Percentiles rank a stretch among this genome's conserved stretches.
Evolutionary conservation across 2,329 filamentous ascomycete genomes (phyloP).

Genomic region (Clonostachys rhizophaga): DNA sequence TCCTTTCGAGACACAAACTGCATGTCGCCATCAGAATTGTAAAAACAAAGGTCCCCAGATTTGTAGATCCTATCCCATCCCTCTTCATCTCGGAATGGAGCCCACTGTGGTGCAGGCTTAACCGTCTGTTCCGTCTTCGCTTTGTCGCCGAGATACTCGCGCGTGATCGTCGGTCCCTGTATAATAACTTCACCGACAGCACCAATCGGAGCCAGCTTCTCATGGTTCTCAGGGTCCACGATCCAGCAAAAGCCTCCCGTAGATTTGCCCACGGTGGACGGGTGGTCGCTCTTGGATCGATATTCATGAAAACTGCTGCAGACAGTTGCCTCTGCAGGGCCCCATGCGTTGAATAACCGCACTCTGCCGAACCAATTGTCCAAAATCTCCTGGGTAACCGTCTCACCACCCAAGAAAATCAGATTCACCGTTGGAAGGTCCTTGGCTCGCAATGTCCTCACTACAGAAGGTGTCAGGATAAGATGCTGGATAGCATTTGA

Average conservation of each 20-base stretch:
- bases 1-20: conserved; percentile 2
- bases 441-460: neutral
- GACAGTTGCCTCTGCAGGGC: conserved; percentile 5
- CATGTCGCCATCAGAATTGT: conserved; percentile 1
- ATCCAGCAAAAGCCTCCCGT: conserved; percentile 6
- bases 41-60: conserved; percentile 1
- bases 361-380: conserved; percentile 4
- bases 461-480: conserved; percentile 1
- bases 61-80: conserved; percentile 1
- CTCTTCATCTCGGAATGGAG: neutral
- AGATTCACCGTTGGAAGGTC: neutral
- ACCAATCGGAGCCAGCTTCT: conserved; percentile 5
- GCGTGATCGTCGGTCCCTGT: conserved; percentile 29
- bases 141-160: conserved; percentile 38
- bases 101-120: conserved; percentile 1
- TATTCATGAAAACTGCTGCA: conserved; percentile 4
- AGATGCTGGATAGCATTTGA: neutral
- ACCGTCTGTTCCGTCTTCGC: conserved; percentile 14
- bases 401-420: conserved; percentile 5
- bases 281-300: neutral
- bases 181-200: conserved; percentile 8
- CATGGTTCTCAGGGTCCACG: conserved; percentile 4
- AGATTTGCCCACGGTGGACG: conserved; percentile 3
- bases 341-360: conserved; percentile 5
- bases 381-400: conserved; percentile 2